Base-by-base conservation (phyloP, 78 protist species). In the Dictyostelium brefeldianum region DNA sequence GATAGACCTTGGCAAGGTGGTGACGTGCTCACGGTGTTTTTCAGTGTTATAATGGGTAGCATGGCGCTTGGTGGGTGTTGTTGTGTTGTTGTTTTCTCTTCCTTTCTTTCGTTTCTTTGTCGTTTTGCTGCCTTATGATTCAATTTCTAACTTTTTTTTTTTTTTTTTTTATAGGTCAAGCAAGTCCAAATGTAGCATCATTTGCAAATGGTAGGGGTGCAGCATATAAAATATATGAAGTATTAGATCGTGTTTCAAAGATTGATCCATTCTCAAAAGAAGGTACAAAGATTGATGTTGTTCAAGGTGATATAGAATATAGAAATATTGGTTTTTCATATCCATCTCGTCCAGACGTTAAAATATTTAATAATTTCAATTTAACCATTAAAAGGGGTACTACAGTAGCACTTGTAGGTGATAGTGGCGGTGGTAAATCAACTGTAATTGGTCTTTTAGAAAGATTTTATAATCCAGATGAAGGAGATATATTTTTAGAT, bases 341-440 rank as follows among this genome's bases (percentile, higher is more conserved):
- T 89, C 97, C 98, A 50, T 22, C 95, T 4, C 50, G 98, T 10
- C 95, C 90, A 10, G 90, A 77, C 10, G 82, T 57, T 6, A 47
- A 36, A 29, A 97, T 97, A 6, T 96, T 97, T 54, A 78, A 87
- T 4, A 73, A 69, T 15, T 65, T 98, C 31, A 69, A 48, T 29
- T 29, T 97, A 18, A 2, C 74, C n/a, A 80, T 98, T 25, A 54
- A 74, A 22, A 57, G 94, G 53, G 98, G 98, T 29, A 50, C 80
- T 48, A 87, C 96, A 1, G 96, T 92, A 77, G 98, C 98, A 10
- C 93, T 97, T 41, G 97, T 96, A 36, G 98, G 98, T 79, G 75
- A 80, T 27, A 51, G 89, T 31, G 98, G 98, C 67, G 67, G 96
- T 31, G 98, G 98, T 67, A 97, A 97, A 91, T 81, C 95, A 36